Evolutionary conservation across 106 monocot species (phyloP), one percentile per base, ranked within the genome.

Genomic region (Allium cepa): DNA sequence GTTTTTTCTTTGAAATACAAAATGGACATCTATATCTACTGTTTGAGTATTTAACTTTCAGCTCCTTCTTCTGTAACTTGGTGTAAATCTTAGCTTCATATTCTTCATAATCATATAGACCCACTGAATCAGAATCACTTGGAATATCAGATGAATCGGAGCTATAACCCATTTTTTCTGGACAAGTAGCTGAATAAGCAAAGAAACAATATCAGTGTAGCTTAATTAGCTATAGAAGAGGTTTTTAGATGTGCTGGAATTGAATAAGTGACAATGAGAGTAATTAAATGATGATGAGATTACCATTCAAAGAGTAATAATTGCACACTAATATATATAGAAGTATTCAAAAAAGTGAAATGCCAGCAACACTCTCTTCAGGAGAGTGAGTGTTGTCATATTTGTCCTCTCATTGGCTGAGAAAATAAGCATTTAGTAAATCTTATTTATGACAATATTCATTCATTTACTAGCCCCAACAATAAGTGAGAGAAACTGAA

Each of bases 11-110:
- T 7, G 64, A 63, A 0, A 50, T 47, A 58, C 90, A 90, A 64
- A 83, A 90, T 14, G 90, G 90, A 47, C 90, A 90, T 28, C 67
- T 72, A 59, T 76, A 90, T 7, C 26, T 73, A n/a, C 69, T 63
- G 10, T 70, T 65, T 17, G 66, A 47, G 48, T 70, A 53, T 67
- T 74, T 73, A 1, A 74, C 67, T 46, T 28, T 56, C 17, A 62
- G 9, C 11, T 73, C 74, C 8, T 51, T 66, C 10, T 45, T 28
- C 18, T 66, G 64, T n/a, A 86, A 63, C 12, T 71, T 13, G 2
- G 11, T 17, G 27, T 79, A 82, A 11, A 12, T 62, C 22, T 73
- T 73, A 8, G 48, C 59, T 62, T 50, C 86, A 57, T 61, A 76
- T 9, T 76, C 65, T 17, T 68, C 81, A 22, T 22, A 22, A 22